Base-by-base conservation (phyloP, 2,329 filamentous ascomycete species). In the Beauveria scarabaeidicola region DNA sequence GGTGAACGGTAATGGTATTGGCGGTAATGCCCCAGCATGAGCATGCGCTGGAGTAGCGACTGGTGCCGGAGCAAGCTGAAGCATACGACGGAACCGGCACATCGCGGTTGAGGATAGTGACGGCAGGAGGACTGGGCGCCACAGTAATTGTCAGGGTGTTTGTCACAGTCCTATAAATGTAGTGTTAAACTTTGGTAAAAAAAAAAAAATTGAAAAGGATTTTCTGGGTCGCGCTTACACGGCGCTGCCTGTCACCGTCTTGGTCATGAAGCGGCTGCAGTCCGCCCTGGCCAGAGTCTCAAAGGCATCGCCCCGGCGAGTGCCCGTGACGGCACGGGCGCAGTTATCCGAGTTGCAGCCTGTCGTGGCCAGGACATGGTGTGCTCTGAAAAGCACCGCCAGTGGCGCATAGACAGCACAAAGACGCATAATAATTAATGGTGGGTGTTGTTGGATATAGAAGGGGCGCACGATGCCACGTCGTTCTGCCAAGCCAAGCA, bases 31-130 rank as follows among this genome's bases (percentile, higher is more conserved):
- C 68, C 29, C 63, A 65, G 64, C 69, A 70, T 1, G 64, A 66
- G 63, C 69, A 70, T 7, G 68, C 69, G 60, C 64, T 67, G 11
- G 62, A 59, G 62, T 68, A 70, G 8, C 47, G 48, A 21, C 56
- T 62, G 0, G 57, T 41, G 41, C 62, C 53, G 5, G 55, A 47
- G 65, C 69, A 70, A 11, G 63, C 53, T 2, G 63, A 62, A 6
- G 69, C 69, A 58, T 70, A 70, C 25, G 46, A 40, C 2, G 68
- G 67, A 27, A 63, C 25, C 2, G 59, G 58, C 56, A 19, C 11
- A 15, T 51, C 47, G 46, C 46, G 55, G 7, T 58, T 58, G 15
- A 32, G 11, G 4, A 29, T 13, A 17, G 55, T 50, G 21, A 48
- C 13, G 10, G 38, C 25, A 1, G 54, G 44, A 29, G 32, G 27